A percentile compares a stretch with the other conserved stretches of the same genome.
phyloP scores from a whole-genome alignment of 2,329 filamentous ascomycete genomes.

The Colletotrichum zoysiae region DNA sequence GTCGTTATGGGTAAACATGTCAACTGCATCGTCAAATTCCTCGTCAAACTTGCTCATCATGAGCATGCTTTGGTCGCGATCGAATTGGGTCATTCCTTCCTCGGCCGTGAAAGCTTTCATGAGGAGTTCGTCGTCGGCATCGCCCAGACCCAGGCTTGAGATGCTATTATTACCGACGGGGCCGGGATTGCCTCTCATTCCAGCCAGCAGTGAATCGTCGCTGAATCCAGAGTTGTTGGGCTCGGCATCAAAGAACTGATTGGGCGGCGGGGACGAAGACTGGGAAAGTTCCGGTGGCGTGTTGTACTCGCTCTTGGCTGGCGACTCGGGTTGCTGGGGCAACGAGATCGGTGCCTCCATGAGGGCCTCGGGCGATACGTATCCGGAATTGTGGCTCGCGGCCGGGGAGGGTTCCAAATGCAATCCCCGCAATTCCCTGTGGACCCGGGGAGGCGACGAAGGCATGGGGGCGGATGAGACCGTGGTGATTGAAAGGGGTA shows the following conservation, averaged over 20 bases:
- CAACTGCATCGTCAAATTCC: conserved; percentile 61
- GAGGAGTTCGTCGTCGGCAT: conserved; percentile 61
- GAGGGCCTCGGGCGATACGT: conserved; percentile 62
- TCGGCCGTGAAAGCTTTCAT: conserved; percentile 59
- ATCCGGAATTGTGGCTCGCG: conserved; percentile 57
- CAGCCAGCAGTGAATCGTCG: conserved; percentile 48
- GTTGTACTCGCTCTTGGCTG: conserved; percentile 68
- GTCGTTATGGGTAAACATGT: conserved; percentile 65
- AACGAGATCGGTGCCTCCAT: conserved; percentile 50
- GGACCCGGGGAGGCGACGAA: conserved; percentile 47
- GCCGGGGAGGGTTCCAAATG: conserved; percentile 56
- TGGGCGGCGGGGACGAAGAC: conserved; percentile 67
- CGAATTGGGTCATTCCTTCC: conserved; percentile 57
- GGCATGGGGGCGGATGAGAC: conserved; percentile 62
- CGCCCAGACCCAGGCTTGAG: conserved; percentile 49
- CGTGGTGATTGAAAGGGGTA: conserved; percentile 48
- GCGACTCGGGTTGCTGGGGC: conserved; percentile 58
- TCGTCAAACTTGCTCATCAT: conserved; percentile 68
- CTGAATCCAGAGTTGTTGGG: conserved; percentile 50
- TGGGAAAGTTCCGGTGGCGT: conserved; percentile 72
- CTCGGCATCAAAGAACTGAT: conserved; percentile 63
- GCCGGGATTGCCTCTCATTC: conserved; percentile 42
- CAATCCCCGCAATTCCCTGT: conserved; percentile 52
- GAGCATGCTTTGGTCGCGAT: conserved; percentile 61
- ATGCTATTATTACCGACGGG: conserved; percentile 35